These are phyloP conservation scores for Aureobasidium sp. DNA, from an alignment of 2,329 filamentous ascomycete species.

Conservation along the genomic window DNA sequence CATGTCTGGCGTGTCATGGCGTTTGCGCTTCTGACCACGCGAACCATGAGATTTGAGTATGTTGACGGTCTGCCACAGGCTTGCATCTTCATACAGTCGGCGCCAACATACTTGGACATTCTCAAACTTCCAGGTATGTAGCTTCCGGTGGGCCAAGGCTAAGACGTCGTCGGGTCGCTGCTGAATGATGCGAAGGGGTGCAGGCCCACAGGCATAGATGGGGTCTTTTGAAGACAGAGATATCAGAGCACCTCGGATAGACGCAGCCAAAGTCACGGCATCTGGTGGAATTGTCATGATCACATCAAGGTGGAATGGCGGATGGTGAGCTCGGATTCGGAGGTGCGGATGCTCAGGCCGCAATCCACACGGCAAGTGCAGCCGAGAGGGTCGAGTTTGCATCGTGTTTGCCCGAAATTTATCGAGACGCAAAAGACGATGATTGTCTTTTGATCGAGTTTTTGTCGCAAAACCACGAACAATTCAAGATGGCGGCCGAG, in stretches of 20 bases:
- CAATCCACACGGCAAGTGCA: constrained; percentile 4
- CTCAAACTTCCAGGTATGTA: constrained; percentile 64
- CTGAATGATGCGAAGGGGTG: constrained; percentile 33
- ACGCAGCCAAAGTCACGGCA: background rate
- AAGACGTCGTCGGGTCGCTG: constrained; percentile 46
- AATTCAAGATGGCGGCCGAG: constrained; percentile 1
- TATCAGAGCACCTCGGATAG: background rate
- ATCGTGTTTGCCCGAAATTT: constrained; percentile 15
- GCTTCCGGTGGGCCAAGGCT: constrained; percentile 54
- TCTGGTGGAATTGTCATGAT: background rate
- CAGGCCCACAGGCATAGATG: constrained; percentile 37
- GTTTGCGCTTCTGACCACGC: constrained; percentile 21
- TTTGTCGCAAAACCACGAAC: background rate
- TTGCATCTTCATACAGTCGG: constrained; percentile 63
- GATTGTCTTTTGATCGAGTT: background rate
- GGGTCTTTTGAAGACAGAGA: constrained; percentile 20
- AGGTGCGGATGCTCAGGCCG: background rate
- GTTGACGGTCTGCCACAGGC: constrained; percentile 53
- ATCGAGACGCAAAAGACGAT: background rate
- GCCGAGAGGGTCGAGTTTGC: constrained; percentile 12
- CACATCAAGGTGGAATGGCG: background rate
- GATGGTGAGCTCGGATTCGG: background rate
- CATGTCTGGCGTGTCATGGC: constrained; percentile 12
- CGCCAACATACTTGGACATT: constrained; percentile 63
- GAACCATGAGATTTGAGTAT: constrained; percentile 19